Evolutionary conservation across 495 filamentous ascomycete species (phyloP).

Genomic region (Penicillium nucicola): DNA sequence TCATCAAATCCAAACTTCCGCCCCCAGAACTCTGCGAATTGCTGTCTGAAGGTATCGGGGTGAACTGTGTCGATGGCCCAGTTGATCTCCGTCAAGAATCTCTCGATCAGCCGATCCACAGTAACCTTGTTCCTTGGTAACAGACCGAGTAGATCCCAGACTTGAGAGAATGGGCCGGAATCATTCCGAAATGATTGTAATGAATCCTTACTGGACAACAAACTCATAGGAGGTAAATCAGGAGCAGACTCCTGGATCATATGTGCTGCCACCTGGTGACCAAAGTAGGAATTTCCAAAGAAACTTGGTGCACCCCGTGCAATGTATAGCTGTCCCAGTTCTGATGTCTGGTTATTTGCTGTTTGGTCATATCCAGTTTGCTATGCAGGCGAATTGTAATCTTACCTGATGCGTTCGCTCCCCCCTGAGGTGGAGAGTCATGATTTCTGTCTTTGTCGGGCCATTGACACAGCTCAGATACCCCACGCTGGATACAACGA

Average conservation of each 20-base stretch:
- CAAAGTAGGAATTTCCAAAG: slow-evolving; percentile 18
- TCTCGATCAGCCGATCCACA: slow-evolving; percentile 13
- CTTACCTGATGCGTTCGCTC: slow-evolving; percentile 7
- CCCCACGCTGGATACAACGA: slow-evolving; percentile 12
- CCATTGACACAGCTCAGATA: slow-evolving; percentile 10
- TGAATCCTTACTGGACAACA: slow-evolving; percentile 14
- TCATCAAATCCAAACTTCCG: slow-evolving; percentile 17
- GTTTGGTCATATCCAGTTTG: neutral
- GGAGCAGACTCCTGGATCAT: slow-evolving; percentile 18
- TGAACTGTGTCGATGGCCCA: slow-evolving; percentile 15
- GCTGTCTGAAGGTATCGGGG: slow-evolving; percentile 9
- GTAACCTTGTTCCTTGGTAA: slow-evolving; percentile 16
- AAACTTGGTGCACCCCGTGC: slow-evolving; percentile 13
- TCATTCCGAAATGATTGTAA: slow-evolving; percentile 15
- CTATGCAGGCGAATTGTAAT: neutral
- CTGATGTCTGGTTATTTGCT: slow-evolving; percentile 6
- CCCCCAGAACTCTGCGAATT: slow-evolving; percentile 16
- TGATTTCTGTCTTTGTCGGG: neutral
- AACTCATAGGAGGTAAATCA: slow-evolving; percentile 13
- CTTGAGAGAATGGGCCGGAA: slow-evolving; percentile 14
- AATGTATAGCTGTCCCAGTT: slow-evolving; percentile 13
- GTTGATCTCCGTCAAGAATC: slow-evolving; percentile 13
- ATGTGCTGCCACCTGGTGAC: slow-evolving; percentile 14
- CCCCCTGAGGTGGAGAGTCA: neutral
- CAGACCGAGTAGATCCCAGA: slow-evolving; percentile 14